phyloP scores from a whole-genome alignment of 2,329 filamentous ascomycete species.

The Hymenoscyphus infarciens region DNA sequence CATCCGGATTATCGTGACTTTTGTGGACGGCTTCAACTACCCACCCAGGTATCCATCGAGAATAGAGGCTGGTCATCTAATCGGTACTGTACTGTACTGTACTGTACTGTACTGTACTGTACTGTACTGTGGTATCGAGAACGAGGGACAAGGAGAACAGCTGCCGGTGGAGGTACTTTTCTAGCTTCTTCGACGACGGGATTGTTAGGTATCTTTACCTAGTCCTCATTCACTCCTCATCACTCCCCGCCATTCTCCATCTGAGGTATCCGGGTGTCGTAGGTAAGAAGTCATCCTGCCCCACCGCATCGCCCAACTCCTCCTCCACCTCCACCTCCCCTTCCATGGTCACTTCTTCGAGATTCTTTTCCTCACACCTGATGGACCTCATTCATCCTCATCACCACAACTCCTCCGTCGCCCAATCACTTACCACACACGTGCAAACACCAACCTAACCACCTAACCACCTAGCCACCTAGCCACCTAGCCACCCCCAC shows the following conservation, averaged over 20 bases:
- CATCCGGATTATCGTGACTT: neutral
- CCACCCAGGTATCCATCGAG: no score
- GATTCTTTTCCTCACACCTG: neutral
- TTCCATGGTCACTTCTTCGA: neutral
- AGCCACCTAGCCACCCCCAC: neutral
- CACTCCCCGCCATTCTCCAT: neutral
- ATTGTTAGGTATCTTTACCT: no score
- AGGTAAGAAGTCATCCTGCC: neutral
- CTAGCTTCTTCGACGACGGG: no score
- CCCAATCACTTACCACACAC: constrained; percentile 3
- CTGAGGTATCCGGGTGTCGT: no score
- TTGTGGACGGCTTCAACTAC: neutral
- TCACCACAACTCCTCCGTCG: neutral
- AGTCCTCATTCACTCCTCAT: neutral
- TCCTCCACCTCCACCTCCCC: neutral
- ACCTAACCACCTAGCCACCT: neutral
- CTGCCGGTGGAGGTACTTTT: no score
- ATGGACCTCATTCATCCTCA: neutral
- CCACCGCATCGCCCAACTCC: neutral
- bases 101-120: no score
- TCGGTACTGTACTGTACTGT: no score
- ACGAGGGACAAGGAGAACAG: no score
- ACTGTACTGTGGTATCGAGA: no score
- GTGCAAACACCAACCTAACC: constrained; percentile 2
- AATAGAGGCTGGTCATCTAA: no score